Conservation (phyloP, 108 stramenopile genomes). For the Nitzschia inconspicua region DNA sequence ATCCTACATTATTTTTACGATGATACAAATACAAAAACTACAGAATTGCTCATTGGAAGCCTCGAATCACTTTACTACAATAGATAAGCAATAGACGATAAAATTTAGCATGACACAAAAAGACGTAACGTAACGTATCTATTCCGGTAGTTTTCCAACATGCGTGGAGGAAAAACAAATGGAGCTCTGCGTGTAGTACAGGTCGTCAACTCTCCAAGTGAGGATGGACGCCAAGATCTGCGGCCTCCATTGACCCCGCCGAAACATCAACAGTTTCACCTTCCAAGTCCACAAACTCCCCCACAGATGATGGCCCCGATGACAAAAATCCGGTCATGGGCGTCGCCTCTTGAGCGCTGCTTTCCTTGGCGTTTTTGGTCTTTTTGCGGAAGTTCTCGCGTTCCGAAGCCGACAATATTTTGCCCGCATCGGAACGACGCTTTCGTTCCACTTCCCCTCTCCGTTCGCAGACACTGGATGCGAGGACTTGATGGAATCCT, state of each 20-base stretch:
- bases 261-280: not conserved
- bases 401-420: slow-evolving; percentile 8
- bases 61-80: no score
- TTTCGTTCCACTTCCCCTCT: slow-evolving; percentile 69
- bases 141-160: no score
- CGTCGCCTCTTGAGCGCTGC: not conserved
- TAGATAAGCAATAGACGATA: no score
- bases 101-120: no score
- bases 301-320: not conserved
- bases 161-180: no score
- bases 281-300: not conserved
- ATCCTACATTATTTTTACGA: no score
- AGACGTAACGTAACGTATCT: no score
- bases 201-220: not conserved
- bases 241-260: not conserved
- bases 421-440: slow-evolving; percentile 57
- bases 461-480: slow-evolving; percentile 48
- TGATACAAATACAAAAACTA: no score
- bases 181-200: no score
- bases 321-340: not conserved
- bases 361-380: not conserved
- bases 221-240: not conserved
- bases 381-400: slow-evolving; percentile 10
- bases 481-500: slow-evolving; percentile 48
- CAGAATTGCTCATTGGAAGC: no score